A percentile compares a stretch with the other conserved stretches of the same genome.
Conservation (phyloP, 1,139 yeast species). For the Suhomyces yuchorum region DNA sequence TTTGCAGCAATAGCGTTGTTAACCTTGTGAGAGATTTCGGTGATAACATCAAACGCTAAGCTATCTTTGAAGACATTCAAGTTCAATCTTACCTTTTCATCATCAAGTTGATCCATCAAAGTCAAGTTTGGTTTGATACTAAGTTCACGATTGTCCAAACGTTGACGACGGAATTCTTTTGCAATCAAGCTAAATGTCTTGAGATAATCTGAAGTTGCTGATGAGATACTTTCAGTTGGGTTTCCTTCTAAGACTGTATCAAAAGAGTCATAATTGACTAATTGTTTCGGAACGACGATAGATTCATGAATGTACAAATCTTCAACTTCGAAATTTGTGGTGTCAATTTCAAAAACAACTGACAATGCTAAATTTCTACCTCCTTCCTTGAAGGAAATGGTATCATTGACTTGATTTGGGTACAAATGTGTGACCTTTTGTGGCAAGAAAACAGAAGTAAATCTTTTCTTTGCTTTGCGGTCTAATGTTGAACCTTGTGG, state of each 20-base stretch:
- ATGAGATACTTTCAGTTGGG: slow-evolving; percentile 37
- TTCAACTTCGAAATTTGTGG: slow-evolving; percentile 70
- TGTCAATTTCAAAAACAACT: slow-evolving; percentile 79
- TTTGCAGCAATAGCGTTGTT: slow-evolving; percentile 86
- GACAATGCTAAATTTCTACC: slow-evolving; percentile 71
- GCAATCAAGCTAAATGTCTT: slow-evolving; percentile 67
- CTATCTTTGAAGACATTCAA: slow-evolving; percentile 73
- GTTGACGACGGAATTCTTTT: slow-evolving; percentile 69
- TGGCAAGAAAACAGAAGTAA: slow-evolving; percentile 87
- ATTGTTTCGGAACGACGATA: slow-evolving; percentile 60
- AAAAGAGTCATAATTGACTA: slow-evolving; percentile 53
- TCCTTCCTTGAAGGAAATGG: slow-evolving; percentile 64
- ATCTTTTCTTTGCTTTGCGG: slow-evolving; percentile 87
- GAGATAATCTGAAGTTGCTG: slow-evolving; percentile 69
- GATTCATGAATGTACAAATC: slow-evolving; percentile 81
- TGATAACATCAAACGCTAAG: slow-evolving; percentile 59
- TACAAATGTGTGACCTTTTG: slow-evolving; percentile 71
- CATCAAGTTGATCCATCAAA: slow-evolving; percentile 79
- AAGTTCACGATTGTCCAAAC: slow-evolving; percentile 55
- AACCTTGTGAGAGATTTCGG: slow-evolving; percentile 79
- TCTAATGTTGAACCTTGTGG: slow-evolving; percentile 77
- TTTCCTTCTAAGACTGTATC: slow-evolving; percentile 49
- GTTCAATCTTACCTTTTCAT: slow-evolving; percentile 72
- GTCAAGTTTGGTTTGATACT: slow-evolving; percentile 61
- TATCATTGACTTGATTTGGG: slow-evolving; percentile 63